Evolutionary conservation across 768 basidiomycete genomes (phyloP).

Genomic region (Boletus tomentosulus): DNA sequence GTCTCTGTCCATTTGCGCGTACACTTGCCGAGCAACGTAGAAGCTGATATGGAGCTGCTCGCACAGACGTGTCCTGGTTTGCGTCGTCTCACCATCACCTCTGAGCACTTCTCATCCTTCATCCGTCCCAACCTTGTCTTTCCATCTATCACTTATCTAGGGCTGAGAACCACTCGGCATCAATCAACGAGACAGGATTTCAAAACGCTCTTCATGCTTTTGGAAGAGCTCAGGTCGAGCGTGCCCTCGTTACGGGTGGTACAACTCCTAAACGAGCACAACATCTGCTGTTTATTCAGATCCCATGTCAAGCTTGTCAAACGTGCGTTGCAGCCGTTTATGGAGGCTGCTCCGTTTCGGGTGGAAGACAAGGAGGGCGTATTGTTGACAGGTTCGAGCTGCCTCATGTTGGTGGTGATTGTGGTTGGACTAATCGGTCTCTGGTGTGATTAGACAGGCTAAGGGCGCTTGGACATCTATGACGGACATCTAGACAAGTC

Average conservation of each 20-base stretch:
- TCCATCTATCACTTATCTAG: slow-evolving; percentile 17
- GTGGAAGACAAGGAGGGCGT: slow-evolving; percentile 21
- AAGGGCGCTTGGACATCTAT: slow-evolving; percentile 3
- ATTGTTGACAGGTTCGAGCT: slow-evolving; percentile 19
- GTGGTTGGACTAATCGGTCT: not conserved
- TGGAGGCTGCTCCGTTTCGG: slow-evolving; percentile 7
- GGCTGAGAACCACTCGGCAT: slow-evolving; percentile 1
- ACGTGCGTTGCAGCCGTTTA: slow-evolving; percentile 8
- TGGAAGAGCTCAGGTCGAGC: slow-evolving; percentile 8
- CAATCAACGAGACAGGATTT: slow-evolving; percentile 7
- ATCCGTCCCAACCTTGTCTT: not conserved
- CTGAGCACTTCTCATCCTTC: slow-evolving; percentile 1
- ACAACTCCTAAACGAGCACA: slow-evolving; percentile 15
- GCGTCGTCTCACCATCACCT: slow-evolving; percentile 17
- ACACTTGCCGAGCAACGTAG: not conserved
- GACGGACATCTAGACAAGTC: not conserved
- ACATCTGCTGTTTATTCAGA: slow-evolving; percentile 16
- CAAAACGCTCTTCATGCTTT: slow-evolving; percentile 6
- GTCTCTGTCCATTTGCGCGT: slow-evolving; percentile 12
- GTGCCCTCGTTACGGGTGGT: slow-evolving; percentile 19
- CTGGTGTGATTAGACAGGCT: slow-evolving; percentile 12
- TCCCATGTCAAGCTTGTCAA: slow-evolving; percentile 9
- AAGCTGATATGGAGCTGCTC: slow-evolving; percentile 5
- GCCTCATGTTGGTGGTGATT: not conserved
- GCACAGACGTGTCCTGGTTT: slow-evolving; percentile 13